Base-by-base conservation (phyloP, 2,329 filamentous ascomycete species). In the Alternaria infectoria region DNA sequence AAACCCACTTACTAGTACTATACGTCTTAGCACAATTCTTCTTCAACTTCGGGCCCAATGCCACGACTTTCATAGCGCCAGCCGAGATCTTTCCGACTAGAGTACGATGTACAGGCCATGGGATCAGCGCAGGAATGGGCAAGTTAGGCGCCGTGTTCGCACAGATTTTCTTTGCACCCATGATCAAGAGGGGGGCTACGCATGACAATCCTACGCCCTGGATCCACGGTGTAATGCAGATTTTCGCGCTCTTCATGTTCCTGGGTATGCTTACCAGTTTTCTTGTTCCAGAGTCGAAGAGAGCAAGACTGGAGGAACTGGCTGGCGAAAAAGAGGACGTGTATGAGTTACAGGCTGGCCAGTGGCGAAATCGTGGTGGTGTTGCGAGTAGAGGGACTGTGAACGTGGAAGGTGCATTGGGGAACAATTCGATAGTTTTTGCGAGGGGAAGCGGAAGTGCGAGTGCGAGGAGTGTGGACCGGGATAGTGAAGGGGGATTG, bases 171-270 rank as follows among this genome's bases (percentile, higher is more conserved):
- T 83, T 85, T 61, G 83, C 82, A 47, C 83, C 83, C 49, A 82
- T 85, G 67, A 80, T 82, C 36, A 86, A 85, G 17, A 85, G 86
- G 30, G 90, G 88, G 25, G 82, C 86, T 0, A 79, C 82, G 0
- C 80, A 82, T 8, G 77, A 82, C 15, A 80, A 82, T 19, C 85
- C 86, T 0, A 83, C 79, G 2, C 91, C 90, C 2, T 91, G 90
- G 86, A 84, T 94, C 57, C 86, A 91, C 77, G 88, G 90, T 60
- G 86, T 94, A 40, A 89, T 95, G 83, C 86, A 93, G 76, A 90
- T 93, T 40, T 93, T 92, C 78, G 90, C 91, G 0, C 83, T 93
- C 10, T 93, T 95, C 83, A 94, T 93, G 92, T 83, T 94, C 6
- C 85, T 86, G 55, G 92, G 92, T 36, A 86, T 87, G 50, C 79